Evolutionary conservation across 805 yeast genomes (phyloP), one percentile per base, ranked within the genome.

Genomic region (Yarrowia alimentaria): DNA sequence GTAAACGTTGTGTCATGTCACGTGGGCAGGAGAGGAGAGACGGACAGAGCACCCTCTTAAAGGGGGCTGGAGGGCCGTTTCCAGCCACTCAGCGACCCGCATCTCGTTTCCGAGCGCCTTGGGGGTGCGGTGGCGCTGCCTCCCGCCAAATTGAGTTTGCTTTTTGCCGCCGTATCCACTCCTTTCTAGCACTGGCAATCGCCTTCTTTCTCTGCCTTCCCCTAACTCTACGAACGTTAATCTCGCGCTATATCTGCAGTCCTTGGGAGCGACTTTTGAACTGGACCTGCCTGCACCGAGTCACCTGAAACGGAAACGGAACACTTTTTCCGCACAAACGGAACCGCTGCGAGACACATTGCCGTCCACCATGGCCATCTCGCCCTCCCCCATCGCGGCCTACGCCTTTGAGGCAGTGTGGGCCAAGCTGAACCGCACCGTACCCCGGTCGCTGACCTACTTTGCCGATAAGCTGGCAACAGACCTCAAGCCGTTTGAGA

Each of bases 391-490:
- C 1, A 69, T 67, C 38, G 68, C 74, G 3, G 71, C 70, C 0
- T 60, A 58, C 21, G 75, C 75, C 1, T 72, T 72, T 56, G 76
- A 72, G 52, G 58, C 66, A 0, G 55, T 72, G 10, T 63, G 60
- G 33, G 54, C 69, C 24, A 58, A 58, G 13, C 56, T 72, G 11
- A 54, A 54, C 37, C 49, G 52, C 8, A 26, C 55, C 6, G 16
- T 35, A 8, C 55, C 53, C 5, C 45, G 50, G 8, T 19, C 45
- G 8, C 53, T 59, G 38, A 30, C 32, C 11, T 50, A 55, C 28
- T 53, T 57, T 43, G 29, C 35, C 13, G 53, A 54, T 9, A 52
- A 13, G 45, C 24, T 18, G 35, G n/a, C 5, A 17, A 35, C 30
- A 13, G 30, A 20, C 17, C 9, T 32, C n/a, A 21, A 16, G 10